A percentile compares a stretch with the other conserved stretches of the same genome.
phyloP scores from a whole-genome alignment of 495 filamentous ascomycete genomes.

The Tuber microsphaerosporum region DNA sequence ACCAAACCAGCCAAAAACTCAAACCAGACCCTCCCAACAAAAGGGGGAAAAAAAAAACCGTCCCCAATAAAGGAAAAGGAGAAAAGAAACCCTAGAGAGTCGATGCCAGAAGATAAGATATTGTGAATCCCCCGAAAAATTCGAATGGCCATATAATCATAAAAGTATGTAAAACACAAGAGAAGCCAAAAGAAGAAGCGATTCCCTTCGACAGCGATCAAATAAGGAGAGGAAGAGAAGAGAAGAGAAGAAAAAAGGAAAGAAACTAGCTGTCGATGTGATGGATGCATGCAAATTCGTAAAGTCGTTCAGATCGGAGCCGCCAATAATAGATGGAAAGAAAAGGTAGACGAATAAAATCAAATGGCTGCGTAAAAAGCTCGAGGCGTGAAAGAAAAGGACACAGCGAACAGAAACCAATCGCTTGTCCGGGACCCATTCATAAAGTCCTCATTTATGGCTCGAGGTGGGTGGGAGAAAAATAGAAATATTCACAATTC shows the following conservation, averaged over 20 bases:
- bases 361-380: not conserved
- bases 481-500: not conserved
- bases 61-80: not conserved
- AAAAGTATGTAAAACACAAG: not conserved
- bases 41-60: not conserved
- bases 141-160: not conserved
- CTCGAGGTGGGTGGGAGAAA: not conserved
- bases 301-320: not conserved
- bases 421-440: not conserved
- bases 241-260: not conserved
- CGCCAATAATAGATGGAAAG: not conserved
- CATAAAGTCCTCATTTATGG: not conserved
- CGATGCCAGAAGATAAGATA: not conserved
- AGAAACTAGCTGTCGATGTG: not conserved
- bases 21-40: not conserved
- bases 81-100: not conserved
- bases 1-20: not conserved
- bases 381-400: not conserved
- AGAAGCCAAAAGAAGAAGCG: not conserved
- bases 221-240: not conserved
- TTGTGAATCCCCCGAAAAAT: not conserved
- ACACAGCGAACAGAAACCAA: not conserved
- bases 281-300: conserved; percentile 2
- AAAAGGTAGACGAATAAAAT: not conserved
- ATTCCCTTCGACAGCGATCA: not conserved